These are phyloP conservation scores for Cyclotella distinguenda DNA, from an alignment of 108 stramenopile species.

Conservation along the genomic window DNA sequence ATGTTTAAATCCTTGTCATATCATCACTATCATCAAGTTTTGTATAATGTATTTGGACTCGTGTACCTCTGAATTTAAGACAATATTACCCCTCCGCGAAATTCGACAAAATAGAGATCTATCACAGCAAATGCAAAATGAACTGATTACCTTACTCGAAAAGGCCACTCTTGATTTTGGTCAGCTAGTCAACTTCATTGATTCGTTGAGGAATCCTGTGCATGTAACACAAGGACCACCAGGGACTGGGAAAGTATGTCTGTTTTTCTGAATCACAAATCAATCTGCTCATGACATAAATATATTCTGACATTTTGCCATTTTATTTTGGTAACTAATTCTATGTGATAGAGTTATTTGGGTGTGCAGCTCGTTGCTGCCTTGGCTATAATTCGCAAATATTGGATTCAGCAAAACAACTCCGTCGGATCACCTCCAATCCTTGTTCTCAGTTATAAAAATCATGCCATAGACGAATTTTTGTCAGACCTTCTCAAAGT, in stretches of 20 bases:
- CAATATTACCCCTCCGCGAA: slow-evolving; percentile 43
- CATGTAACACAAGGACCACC: slow-evolving; percentile 53
- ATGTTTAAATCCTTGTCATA: too few relatives aligned
- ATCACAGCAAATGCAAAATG: neutral
- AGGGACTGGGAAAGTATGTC: slow-evolving; percentile 37
- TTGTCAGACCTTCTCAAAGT: slow-evolving; percentile 36
- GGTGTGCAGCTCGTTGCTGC: slow-evolving; percentile 52
- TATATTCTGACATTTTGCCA: neutral
- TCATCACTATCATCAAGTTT: too few relatives aligned
- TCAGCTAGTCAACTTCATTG: slow-evolving; percentile 48
- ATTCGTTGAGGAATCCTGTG: slow-evolving; percentile 40
- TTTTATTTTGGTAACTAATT: neutral
- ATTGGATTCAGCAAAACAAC: slow-evolving; percentile 27
- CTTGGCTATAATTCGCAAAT: slow-evolving; percentile 31
- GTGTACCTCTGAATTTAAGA: neutral
- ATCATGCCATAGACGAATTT: slow-evolving; percentile 53
- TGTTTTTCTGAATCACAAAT: too few relatives aligned
- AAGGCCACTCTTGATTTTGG: slow-evolving; percentile 36
- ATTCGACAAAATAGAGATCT: slow-evolving; percentile 32
- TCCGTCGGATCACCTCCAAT: slow-evolving; percentile 42
- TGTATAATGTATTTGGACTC: neutral
- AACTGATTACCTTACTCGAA: slow-evolving; percentile 21
- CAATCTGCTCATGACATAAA: too few relatives aligned
- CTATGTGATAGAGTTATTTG: slow-evolving; percentile 13
- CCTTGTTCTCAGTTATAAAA: slow-evolving; percentile 49